Evolutionary conservation across 352 stramenopile species (phyloP).

Genomic region (Pythium sukuiense): DNA sequence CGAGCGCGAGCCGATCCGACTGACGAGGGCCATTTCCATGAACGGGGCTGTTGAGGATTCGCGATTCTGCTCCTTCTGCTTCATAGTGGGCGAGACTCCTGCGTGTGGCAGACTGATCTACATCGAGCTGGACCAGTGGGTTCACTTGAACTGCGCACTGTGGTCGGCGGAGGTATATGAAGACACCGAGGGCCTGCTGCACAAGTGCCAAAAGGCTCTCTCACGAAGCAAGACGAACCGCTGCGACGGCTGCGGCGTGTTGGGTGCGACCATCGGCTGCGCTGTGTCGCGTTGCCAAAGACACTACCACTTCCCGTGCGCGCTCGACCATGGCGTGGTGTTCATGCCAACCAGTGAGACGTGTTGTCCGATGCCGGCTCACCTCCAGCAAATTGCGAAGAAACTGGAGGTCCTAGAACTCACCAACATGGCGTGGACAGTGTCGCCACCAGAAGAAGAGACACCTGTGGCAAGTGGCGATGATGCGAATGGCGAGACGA

Average conservation of each 20-base stretch:
- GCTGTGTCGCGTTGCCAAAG: constrained; percentile 77
- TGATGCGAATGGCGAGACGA: not conserved
- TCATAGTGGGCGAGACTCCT: constrained; percentile 73
- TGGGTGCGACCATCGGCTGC: constrained; percentile 93
- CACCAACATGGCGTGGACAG: constrained; percentile 3
- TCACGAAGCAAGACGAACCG: constrained; percentile 86
- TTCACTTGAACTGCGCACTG: constrained; percentile 92
- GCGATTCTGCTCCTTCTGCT: constrained; percentile 81
- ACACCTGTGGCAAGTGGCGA: not conserved
- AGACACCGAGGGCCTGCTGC: constrained; percentile 60
- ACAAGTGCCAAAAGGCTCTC: constrained; percentile 88
- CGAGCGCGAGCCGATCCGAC: not conserved
- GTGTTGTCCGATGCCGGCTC: constrained; percentile 51
- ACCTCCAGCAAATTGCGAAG: constrained; percentile 57
- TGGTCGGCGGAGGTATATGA: constrained; percentile 94
- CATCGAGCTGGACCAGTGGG: constrained; percentile 82
- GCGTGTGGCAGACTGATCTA: constrained; percentile 80
- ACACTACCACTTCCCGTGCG: constrained; percentile 95
- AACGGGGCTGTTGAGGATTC: constrained; percentile 49
- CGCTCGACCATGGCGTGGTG: constrained; percentile 67
- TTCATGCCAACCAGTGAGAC: constrained; percentile 75
- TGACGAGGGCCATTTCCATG: not conserved
- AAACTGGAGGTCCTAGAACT: constrained; percentile 19
- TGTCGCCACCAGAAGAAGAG: not conserved
- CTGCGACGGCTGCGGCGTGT: constrained; percentile 89